Evolutionary conservation across 139 green algal genomes (phyloP), one percentile per base, ranked within the genome.

Genomic region (Penium margaritaceum): DNA sequence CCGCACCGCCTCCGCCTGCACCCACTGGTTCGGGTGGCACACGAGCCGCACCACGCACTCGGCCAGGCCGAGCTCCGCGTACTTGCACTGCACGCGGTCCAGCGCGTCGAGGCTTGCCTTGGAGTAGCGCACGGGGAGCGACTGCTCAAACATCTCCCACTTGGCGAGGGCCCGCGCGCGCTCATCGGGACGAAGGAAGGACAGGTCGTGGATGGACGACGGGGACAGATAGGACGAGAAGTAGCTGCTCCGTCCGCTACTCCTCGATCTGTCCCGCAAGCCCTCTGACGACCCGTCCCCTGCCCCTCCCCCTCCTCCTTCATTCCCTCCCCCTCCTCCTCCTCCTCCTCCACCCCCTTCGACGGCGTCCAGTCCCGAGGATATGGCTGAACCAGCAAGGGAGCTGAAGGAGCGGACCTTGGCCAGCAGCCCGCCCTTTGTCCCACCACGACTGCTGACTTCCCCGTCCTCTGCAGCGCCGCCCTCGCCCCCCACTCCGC

Each of bases 101-200:
- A 60, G 51, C 15, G 51, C 51, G 51, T 60, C 51, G 15, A 60
- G 51, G 2, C 24, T 33, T 24, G 51, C 17, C 51, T 60, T 60
- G 17, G 51, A 60, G 51, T 60, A 60, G 51, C 51, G 51, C 51
- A 60, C 51, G 2, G 51, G 51, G 0, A 60, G 51, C 0, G 51
- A 60, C 51, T n/a, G 24, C n/a, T 60, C 51, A 60, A 60, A 60
- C 51, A 60, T 60, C 51, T 60, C 51, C 57, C 57, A 65, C 57
- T 36, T 38, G 30, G 24, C 30, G 27, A 65, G 29, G 21, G 57
- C 29, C 1, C 30, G 30, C 57, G 57, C 57, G 24, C 36, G n/a
- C 57, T 36, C 32, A 24, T 65, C 57, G 21, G 57, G 32, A 2
- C 29, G 57, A 24, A 36, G 57, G 24, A 38, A 29, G 17, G 36